Percentiles rank a stretch among this genome's conserved stretches.
phyloP scores from a whole-genome alignment of 441 rosid genomes.

The Breynia disticha region DNA sequence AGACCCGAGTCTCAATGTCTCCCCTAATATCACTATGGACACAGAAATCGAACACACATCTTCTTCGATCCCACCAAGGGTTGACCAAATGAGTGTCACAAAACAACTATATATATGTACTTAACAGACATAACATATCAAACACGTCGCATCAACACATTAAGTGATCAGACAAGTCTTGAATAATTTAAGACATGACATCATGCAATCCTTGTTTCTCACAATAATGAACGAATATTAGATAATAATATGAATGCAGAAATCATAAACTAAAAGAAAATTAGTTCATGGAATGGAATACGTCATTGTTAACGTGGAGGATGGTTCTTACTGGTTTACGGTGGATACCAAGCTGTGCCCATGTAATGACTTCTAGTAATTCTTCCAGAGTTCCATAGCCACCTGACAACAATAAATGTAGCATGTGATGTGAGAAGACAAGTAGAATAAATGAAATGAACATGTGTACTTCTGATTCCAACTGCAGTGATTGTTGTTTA shows the following conservation, averaged over 20 bases:
- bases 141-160: slow-evolving; percentile 6
- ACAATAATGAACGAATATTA: background rate
- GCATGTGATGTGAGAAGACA: background rate
- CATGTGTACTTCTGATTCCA: too few species aligned
- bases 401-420: slow-evolving; percentile 30
- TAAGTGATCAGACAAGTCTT: background rate
- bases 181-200: slow-evolving; percentile 13
- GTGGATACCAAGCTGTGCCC: slow-evolving; percentile 98
- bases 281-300: background rate
- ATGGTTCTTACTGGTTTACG: slow-evolving; percentile 65
- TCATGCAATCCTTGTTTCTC: slow-evolving; percentile 2
- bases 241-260: background rate
- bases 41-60: too few species aligned
- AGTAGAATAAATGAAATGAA: too few species aligned
- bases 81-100: too few species aligned
- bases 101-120: slow-evolving; percentile 2
- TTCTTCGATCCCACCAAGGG: too few species aligned
- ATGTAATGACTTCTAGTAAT: slow-evolving; percentile 83
- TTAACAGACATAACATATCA: slow-evolving; percentile 17
- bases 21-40: too few species aligned
- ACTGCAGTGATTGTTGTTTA: too few species aligned
- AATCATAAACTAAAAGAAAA: background rate
- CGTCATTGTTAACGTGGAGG: background rate
- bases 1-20: too few species aligned
- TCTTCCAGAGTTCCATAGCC: slow-evolving; percentile 99